These are phyloP conservation scores for Podospora fimiseda DNA, from an alignment of 495 filamentous ascomycete species.

Conservation along the genomic window DNA sequence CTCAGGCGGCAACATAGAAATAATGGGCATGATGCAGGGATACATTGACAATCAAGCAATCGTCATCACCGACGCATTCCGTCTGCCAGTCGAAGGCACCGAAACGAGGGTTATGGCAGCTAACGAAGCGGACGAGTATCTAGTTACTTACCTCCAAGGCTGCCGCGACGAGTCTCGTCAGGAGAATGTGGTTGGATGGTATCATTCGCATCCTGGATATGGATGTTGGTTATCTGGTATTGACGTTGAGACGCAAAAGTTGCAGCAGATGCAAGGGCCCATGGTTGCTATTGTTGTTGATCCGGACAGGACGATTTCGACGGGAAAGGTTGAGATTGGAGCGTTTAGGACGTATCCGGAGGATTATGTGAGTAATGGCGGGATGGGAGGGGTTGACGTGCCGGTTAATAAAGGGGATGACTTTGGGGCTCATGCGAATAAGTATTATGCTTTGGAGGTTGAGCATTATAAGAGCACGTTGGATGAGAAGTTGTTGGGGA, in stretches of 20 bases:
- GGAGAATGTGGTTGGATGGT: constrained; percentile 97
- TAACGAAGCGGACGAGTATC: constrained; percentile 93
- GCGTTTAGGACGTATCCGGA: constrained; percentile 90
- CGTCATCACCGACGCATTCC: constrained; percentile 90
- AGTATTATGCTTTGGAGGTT: constrained; percentile 87
- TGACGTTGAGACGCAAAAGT: constrained; percentile 82
- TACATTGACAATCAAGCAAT: constrained; percentile 79
- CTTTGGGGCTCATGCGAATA: constrained; percentile 84
- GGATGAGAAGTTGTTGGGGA: constrained; percentile 74
- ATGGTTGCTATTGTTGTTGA: constrained; percentile 97
- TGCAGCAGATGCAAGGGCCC: constrained; percentile 79
- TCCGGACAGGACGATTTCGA: constrained; percentile 90
- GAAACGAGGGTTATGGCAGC: constrained; percentile 97
- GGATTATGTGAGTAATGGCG: constrained; percentile 65
- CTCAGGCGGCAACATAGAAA: constrained; percentile 81
- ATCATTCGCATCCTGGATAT: constrained; percentile 96
- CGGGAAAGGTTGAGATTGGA: constrained; percentile 94
- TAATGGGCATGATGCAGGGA: constrained; percentile 99
- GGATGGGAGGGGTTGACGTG: too few species aligned
- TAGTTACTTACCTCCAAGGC: constrained; percentile 73
- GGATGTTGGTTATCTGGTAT: constrained; percentile 98
- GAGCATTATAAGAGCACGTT: constrained; percentile 90
- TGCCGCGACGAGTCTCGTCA: constrained; percentile 68
- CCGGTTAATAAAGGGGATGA: constrained; percentile 89
- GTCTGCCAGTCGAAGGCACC: constrained; percentile 92